Evolutionary conservation across 2,329 filamentous ascomycete genomes (phyloP), one percentile per base, ranked within the genome.

Genomic region (Aureobasidium melanogenum): DNA sequence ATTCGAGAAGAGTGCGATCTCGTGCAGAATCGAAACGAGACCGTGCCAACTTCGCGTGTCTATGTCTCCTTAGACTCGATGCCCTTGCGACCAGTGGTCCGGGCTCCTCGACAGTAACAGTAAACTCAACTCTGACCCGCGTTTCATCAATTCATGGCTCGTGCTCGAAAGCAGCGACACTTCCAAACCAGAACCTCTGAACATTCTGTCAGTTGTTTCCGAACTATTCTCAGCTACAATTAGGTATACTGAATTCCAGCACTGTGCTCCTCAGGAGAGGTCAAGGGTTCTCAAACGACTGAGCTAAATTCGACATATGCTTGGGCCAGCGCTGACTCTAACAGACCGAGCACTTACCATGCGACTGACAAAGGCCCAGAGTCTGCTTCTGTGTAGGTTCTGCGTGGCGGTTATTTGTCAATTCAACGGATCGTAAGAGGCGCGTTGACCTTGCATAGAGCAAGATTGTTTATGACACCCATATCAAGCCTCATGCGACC

Each of bases 401-500:
- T 34, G 38, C 28, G 28, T 26, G 19, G 52, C 52, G 52, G 39
- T 34, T 34, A 14, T 44, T 38, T 36, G 32, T 47, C 54, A 32
- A 41, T 26, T 46, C 30, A 44, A 32, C 38, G 8, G 8, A 47
- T 57, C 54, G 54, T 47, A 36, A 28, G 30, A 22, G 41, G 54
- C 41, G 54, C 41, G 30, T 57, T 43, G 22, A 38, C 30, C 54
- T 47, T 57, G 41, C 54, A 47, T 57, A 32, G 39, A 38, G 28
- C 39, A 46, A 46, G 41, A 30, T 43, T n/a, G 26, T 17, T 26
- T 38, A 59, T 59, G 56, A 59, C 56, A 44, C 56, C 26, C 32
- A 59, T 32, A 50, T 59, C 44, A 59, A 59, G 43, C 34, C 44
- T 12, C 56, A 59, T 59, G 54, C 54, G 41, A 26, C 14, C 28